Evolutionary conservation across 768 basidiomycete genomes (phyloP).

Genomic region (Punctularia strigosozonata): DNA sequence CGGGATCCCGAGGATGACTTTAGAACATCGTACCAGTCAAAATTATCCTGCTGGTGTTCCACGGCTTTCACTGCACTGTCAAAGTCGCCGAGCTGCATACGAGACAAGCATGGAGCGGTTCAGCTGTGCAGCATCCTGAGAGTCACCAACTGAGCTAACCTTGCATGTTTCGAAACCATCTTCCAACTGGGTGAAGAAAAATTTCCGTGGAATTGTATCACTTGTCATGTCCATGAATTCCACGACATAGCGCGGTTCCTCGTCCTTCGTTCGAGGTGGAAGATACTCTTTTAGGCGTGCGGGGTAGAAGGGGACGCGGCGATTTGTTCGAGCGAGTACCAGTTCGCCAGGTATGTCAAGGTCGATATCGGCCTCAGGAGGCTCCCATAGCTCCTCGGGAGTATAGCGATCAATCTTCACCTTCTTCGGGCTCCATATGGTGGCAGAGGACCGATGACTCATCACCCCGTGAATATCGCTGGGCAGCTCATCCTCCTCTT

Average conservation of each 20-base stretch:
- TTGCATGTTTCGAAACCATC: slow-evolving; percentile 52
- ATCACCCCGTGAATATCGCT: slow-evolving; percentile 7
- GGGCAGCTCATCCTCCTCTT: slow-evolving; percentile 1
- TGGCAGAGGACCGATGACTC: slow-evolving; percentile 7
- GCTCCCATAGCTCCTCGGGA: slow-evolving; percentile 19
- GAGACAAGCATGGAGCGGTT: background rate
- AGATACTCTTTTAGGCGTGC: slow-evolving; percentile 45
- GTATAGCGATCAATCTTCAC: slow-evolving; percentile 7
- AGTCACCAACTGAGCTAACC: slow-evolving; percentile 20
- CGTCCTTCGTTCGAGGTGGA: slow-evolving; percentile 24
- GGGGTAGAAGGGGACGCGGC: slow-evolving; percentile 47
- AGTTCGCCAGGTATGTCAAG: slow-evolving; percentile 59
- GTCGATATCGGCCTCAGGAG: slow-evolving; percentile 33
- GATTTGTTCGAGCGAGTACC: slow-evolving; percentile 38
- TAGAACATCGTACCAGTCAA: slow-evolving; percentile 16
- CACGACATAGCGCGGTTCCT: slow-evolving; percentile 39
- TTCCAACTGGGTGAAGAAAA: slow-evolving; percentile 48
- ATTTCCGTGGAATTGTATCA: slow-evolving; percentile 29
- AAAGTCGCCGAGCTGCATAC: slow-evolving; percentile 40
- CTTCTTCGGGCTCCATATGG: slow-evolving; percentile 7
- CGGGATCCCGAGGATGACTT: slow-evolving; percentile 12
- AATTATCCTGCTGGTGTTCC: slow-evolving; percentile 27
- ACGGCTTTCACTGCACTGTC: slow-evolving; percentile 33
- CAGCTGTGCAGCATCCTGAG: background rate
- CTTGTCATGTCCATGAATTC: slow-evolving; percentile 45